Conservation (phyloP, 305 asterid species). For the Galium porrigens region DNA sequence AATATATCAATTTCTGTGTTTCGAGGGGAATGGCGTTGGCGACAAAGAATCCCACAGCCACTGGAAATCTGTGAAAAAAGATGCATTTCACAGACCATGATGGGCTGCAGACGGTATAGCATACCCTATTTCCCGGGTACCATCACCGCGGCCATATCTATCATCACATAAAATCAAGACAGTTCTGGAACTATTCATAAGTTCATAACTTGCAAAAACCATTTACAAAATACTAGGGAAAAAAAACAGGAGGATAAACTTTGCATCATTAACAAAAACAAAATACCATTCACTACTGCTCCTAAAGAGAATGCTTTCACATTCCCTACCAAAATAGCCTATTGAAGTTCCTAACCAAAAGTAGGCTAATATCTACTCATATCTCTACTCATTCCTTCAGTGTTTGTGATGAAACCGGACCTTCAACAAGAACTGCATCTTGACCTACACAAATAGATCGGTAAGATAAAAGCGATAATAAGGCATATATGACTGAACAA, state of each 20-base stretch:
- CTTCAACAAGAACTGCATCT: conserved; percentile 84
- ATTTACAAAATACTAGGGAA: conserved; percentile 9
- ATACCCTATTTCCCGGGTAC: neutral
- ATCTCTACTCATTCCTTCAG: conserved; percentile 19
- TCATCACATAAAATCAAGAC: neutral
- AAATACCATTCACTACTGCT: conserved; percentile 8
- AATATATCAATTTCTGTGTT: neutral
- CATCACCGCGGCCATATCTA: neutral
- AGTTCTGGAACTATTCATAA: neutral
- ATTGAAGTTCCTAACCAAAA: neutral
- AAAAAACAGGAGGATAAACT: conserved; percentile 17
- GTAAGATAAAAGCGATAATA: neutral
- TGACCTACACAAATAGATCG: conserved; percentile 44
- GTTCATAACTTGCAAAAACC: conserved; percentile 8
- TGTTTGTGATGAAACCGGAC: conserved; percentile 79
- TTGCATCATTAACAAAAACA: conserved; percentile 32
- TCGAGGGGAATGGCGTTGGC: conserved; percentile 2
- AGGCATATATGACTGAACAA: neutral
- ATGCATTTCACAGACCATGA: neutral
- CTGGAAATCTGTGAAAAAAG: neutral
- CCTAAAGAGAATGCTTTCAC: neutral
- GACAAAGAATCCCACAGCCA: neutral
- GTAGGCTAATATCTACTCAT: neutral
- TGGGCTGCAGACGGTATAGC: neutral
- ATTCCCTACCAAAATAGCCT: conserved; percentile 2